These are phyloP conservation scores for Pseudohalonectria lignicola DNA, from an alignment of 2,329 filamentous ascomycete genomes.

Conservation along the genomic window DNA sequence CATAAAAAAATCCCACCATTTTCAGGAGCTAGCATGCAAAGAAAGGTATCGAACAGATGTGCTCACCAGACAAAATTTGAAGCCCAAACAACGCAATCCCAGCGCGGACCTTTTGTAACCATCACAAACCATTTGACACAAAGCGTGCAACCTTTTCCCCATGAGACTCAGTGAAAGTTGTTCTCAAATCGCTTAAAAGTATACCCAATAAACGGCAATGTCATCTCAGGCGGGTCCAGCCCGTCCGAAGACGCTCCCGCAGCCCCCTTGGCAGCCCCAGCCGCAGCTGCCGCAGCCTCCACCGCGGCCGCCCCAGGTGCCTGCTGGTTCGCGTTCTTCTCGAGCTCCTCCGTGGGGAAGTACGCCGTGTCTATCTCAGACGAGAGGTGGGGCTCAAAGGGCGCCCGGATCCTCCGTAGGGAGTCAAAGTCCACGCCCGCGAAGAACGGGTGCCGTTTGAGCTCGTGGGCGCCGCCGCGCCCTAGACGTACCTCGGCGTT, in stretches of 20 bases:
- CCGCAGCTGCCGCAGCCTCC: constrained; percentile 3
- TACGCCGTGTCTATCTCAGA: constrained; percentile 68
- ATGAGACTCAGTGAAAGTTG: constrained; percentile 7
- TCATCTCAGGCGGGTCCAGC: constrained; percentile 11
- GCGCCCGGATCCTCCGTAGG: constrained; percentile 60
- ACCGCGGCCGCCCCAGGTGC: background rate
- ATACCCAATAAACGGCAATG: constrained; percentile 12
- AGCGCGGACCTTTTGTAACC: too few species aligned
- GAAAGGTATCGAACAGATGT: too few species aligned
- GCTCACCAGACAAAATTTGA: too few species aligned
- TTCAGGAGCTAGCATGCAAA: too few species aligned
- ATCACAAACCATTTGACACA: too few species aligned
- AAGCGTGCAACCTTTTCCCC: too few species aligned
- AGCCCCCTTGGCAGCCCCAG: background rate
- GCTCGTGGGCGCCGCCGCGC: constrained; percentile 56
- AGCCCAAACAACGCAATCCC: too few species aligned
- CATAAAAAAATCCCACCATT: too few species aligned
- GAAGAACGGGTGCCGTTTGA: constrained; percentile 70
- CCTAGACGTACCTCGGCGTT: constrained; percentile 62
- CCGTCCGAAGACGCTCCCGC: background rate
- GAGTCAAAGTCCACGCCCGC: constrained; percentile 64
- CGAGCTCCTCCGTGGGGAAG: constrained; percentile 54
- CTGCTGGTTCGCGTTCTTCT: constrained; percentile 1
- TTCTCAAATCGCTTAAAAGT: constrained; percentile 13
- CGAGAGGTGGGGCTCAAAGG: constrained; percentile 62